phyloP scores from a whole-genome alignment of 202 grass and related monocot genomes.

The Carex sylvatica region DNA sequence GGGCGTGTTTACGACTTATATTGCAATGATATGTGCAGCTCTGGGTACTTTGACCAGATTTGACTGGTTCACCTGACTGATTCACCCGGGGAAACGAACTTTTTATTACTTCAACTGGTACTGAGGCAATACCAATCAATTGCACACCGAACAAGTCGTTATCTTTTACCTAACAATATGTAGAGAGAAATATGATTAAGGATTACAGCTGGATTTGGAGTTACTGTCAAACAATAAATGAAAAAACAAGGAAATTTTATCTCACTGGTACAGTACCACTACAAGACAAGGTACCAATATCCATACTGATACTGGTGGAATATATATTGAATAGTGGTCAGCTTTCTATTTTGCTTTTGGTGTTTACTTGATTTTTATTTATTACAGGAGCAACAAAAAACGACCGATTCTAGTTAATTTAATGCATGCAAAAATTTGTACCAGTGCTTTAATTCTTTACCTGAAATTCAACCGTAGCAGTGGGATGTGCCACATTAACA shows the following conservation, averaged over 20 bases:
- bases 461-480: conserved; percentile 65
- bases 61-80: conserved; percentile 48
- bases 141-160: conserved; percentile 89
- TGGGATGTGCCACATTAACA: conserved; percentile 80
- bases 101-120: conserved; percentile 56
- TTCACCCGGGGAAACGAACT: conserved; percentile 74
- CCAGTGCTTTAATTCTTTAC: conserved; percentile 18
- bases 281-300: not conserved
- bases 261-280: not conserved
- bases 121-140: conserved; percentile 69
- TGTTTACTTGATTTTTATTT: not conserved
- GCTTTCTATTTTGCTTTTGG: not conserved
- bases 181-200: not conserved
- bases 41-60: conserved; percentile 42
- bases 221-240: not conserved
- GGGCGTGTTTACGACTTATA: conserved; percentile 40
- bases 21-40: conserved; percentile 64
- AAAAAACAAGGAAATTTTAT: not conserved
- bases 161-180: conserved; percentile 77
- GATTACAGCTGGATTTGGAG: not conserved
- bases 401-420: not conserved
- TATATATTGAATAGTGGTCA: not conserved
- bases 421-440: not conserved
- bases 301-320: not conserved
- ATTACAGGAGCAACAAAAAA: not conserved